A percentile compares a stretch with the other conserved stretches of the same genome.
Evolutionary conservation across 2,329 filamentous ascomycete genomes (phyloP).

Genomic region (Microdochium bolleyi): DNA sequence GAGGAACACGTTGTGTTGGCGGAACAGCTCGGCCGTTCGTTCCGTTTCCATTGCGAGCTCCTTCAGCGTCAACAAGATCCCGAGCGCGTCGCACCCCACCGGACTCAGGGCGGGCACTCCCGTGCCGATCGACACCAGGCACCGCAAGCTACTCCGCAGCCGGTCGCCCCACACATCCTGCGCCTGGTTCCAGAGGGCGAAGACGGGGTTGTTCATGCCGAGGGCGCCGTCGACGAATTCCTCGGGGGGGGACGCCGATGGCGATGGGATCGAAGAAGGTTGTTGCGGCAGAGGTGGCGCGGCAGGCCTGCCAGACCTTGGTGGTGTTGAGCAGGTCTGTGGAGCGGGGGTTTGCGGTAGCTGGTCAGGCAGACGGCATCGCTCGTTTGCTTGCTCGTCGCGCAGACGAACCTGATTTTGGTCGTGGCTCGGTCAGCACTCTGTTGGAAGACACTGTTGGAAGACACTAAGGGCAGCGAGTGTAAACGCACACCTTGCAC

Average conservation of each 20-base stretch:
- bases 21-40: constrained; percentile 27
- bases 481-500: constrained; percentile 12
- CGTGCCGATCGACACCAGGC: constrained; percentile 30
- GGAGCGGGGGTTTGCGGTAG: constrained; percentile 16
- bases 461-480: background rate
- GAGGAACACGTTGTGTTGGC: constrained; percentile 20
- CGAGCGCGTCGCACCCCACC: constrained; percentile 15
- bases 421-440: background rate
- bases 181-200: constrained; percentile 28
- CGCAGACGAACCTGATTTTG: constrained; percentile 13
- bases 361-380: constrained; percentile 21
- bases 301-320: constrained; percentile 26
- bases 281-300: constrained; percentile 26
- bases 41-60: constrained; percentile 28
- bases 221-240: constrained; percentile 30
- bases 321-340: constrained; percentile 10
- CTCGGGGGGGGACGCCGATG: constrained; percentile 17
- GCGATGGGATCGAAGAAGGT: constrained; percentile 26
- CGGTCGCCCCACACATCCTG: constrained; percentile 21
- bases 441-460: background rate
- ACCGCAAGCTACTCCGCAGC: constrained; percentile 21
- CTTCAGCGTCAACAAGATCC: constrained; percentile 16
- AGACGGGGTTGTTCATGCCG: constrained; percentile 34
- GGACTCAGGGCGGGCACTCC: constrained; percentile 20
- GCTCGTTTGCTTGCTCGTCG: constrained; percentile 20